These are phyloP conservation scores for Nannochloris sp. DNA, from an alignment of 139 green algal genomes.

Conservation along the genomic window DNA sequence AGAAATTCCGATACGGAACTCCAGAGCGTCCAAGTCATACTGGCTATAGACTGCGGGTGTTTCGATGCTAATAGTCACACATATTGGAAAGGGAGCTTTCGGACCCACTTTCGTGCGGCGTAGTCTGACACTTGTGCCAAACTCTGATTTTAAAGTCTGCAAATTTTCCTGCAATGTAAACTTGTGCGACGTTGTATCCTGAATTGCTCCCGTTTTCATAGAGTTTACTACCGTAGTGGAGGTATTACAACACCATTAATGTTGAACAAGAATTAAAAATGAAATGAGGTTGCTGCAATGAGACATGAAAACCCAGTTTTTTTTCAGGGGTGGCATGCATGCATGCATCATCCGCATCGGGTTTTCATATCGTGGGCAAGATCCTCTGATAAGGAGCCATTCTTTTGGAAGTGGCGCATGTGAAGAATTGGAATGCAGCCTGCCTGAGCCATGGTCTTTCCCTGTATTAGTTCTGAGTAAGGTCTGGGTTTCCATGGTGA, in stretches of 20 bases:
- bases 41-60: neutral
- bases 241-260: neutral
- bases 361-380: conserved; percentile 46
- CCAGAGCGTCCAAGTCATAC: neutral
- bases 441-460: conserved; percentile 53
- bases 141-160: too few species aligned
- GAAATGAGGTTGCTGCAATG: too few species aligned
- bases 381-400: conserved; percentile 46
- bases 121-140: neutral
- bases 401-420: conserved; percentile 88
- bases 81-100: neutral
- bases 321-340: too few species aligned
- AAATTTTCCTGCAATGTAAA: too few species aligned
- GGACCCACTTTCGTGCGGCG: neutral
- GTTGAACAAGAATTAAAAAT: too few species aligned
- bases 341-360: neutral
- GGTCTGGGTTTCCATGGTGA: conserved; percentile 49
- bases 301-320: too few species aligned
- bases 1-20: neutral
- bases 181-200: too few species aligned
- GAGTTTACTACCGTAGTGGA: neutral
- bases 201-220: neutral
- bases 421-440: conserved; percentile 92
- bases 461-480: conserved; percentile 59
- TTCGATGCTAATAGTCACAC: neutral